phyloP scores from a whole-genome alignment of 2,329 filamentous ascomycete species.

The Chaetothyriales sp. region DNA sequence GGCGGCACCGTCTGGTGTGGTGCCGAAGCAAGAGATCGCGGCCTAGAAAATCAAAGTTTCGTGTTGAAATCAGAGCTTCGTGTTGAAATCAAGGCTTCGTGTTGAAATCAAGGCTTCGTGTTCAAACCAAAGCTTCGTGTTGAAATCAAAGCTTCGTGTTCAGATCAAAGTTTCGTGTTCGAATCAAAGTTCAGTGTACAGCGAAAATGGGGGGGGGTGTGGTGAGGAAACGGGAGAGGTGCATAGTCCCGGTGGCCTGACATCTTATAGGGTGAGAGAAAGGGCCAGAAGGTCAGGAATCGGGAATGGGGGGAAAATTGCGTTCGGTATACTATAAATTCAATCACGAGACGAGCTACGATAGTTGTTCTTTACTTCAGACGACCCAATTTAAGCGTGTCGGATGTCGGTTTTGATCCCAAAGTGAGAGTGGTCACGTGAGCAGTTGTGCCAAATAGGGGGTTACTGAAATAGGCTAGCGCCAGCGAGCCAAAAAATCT shows the following conservation, averaged over 20 bases:
- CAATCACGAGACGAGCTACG: background rate
- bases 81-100: background rate
- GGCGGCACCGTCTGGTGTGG: conserved; percentile 1
- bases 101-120: background rate
- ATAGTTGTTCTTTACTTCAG: background rate
- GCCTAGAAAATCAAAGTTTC: background rate
- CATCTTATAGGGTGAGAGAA: background rate
- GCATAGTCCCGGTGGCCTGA: background rate
- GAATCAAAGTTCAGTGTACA: too few species aligned
- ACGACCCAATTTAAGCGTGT: background rate
- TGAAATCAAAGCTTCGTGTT: background rate
- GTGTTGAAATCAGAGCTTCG: background rate
- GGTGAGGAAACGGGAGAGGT: background rate
- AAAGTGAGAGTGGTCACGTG: background rate
- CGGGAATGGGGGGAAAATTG: background rate
- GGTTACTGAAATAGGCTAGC: background rate
- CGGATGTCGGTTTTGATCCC: background rate
- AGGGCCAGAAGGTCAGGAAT: background rate
- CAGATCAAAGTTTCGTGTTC: background rate
- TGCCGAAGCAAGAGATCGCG: conserved; percentile 10
- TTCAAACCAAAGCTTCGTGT: background rate
- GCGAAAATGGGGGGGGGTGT: background rate
- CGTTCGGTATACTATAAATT: background rate
- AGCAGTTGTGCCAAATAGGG: background rate
- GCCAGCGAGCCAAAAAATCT: background rate